A percentile compares a stretch with the other conserved stretches of the same genome.
Conservation (phyloP, 140 eudicot genomes). For the Oenanthe javanica region DNA sequence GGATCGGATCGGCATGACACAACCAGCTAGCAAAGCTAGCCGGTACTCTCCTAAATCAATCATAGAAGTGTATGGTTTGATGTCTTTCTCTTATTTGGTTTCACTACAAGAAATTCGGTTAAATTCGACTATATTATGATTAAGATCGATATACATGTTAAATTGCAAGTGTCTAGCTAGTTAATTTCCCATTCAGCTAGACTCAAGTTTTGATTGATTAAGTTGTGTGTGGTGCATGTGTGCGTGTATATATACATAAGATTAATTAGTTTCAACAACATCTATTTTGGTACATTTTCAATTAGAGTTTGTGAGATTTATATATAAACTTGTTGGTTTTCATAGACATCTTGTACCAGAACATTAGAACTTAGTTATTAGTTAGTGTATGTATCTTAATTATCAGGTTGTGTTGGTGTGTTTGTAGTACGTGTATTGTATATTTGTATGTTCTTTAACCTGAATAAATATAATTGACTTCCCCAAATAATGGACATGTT, state of each 20-base stretch:
- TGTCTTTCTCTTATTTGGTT: slow-evolving; percentile 4
- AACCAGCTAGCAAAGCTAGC: slow-evolving; percentile 6
- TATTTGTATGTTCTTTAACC: background rate
- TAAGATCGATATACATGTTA: background rate
- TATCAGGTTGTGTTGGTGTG: background rate
- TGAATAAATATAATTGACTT: background rate
- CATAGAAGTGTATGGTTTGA: slow-evolving; percentile 11
- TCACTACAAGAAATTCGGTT: background rate
- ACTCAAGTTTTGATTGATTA: slow-evolving; percentile 12
- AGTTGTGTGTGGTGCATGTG: background rate
- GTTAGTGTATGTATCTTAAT: too few relatives aligned
- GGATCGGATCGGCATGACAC: slow-evolving; percentile 11
- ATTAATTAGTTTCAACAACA: background rate
- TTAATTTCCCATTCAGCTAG: background rate
- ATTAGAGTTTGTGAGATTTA: background rate
- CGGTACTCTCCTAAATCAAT: background rate
- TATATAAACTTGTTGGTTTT: background rate
- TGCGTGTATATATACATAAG: background rate
- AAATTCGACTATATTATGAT: background rate
- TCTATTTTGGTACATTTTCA: background rate
- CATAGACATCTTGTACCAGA: background rate
- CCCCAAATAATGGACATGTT: background rate
- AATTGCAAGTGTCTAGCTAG: background rate
- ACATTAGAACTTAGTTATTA: too few relatives aligned
- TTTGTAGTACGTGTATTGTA: background rate